Conservation (phyloP, 139 green algal genomes). For the Tetradesmus lagerheimii region DNA sequence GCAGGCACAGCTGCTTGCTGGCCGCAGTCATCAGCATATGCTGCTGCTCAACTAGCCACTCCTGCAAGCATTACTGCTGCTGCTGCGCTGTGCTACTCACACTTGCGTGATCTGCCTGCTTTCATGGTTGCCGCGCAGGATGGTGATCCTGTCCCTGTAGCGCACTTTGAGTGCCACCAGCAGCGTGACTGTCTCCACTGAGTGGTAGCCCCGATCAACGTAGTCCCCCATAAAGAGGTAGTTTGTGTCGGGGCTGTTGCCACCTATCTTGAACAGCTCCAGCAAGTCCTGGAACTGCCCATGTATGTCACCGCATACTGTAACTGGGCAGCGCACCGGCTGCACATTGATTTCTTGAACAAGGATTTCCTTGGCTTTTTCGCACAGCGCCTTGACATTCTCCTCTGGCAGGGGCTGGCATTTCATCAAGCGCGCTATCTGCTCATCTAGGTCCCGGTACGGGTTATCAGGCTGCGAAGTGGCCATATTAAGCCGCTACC, state of each 20-base stretch:
- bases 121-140: conserved; percentile 99
- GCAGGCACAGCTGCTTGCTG: background rate
- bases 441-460: conserved; percentile 79
- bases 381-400: conserved; percentile 94
- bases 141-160: conserved; percentile 97
- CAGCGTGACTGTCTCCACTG: conserved; percentile 95
- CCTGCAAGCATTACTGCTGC: background rate
- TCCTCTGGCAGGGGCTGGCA: conserved; percentile 93
- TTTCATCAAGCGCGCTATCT: conserved; percentile 92
- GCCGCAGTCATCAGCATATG: too few relatives aligned
- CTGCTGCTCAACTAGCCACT: background rate
- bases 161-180: conserved; percentile 95
- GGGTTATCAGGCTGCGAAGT: conserved; percentile 36
- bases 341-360: conserved; percentile 96
- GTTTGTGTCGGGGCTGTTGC: conserved; percentile 97
- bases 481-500: conserved; percentile 21
- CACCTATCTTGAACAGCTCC: conserved; percentile 96
- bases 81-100: conserved; percentile 64
- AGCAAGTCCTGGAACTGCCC: conserved; percentile 98
- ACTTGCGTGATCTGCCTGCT: conserved; percentile 98
- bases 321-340: conserved; percentile 95
- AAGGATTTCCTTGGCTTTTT: conserved; percentile 94
- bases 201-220: conserved; percentile 98
- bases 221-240: conserved; percentile 99
- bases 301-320: conserved; percentile 98